Evolutionary conservation across 257 asterid species (phyloP).

Genomic region (Nicotiana undulata): DNA sequence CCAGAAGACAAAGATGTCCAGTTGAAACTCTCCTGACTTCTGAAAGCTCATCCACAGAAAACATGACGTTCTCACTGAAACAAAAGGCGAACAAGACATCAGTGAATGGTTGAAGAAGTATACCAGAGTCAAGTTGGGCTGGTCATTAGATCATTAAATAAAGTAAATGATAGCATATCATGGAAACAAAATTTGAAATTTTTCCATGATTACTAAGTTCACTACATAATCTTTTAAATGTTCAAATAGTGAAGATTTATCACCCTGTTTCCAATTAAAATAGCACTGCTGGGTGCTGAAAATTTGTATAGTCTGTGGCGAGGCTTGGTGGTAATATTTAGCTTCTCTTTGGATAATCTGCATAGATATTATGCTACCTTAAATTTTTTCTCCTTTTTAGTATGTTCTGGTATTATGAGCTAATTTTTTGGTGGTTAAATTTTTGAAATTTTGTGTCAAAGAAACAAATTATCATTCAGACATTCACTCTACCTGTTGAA

Average conservation of each 20-base stretch:
- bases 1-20: constrained; percentile 82
- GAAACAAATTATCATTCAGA: background rate
- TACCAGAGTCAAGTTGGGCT: background rate
- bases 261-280: background rate
- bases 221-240: background rate
- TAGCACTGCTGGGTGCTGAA: background rate
- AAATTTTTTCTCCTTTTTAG: background rate
- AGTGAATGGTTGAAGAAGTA: background rate
- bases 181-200: background rate
- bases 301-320: background rate
- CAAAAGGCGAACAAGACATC: constrained; percentile 1
- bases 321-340: background rate
- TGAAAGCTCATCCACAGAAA: constrained; percentile 62
- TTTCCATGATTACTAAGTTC: background rate
- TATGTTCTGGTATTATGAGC: background rate
- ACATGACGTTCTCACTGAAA: constrained; percentile 71
- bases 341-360: background rate
- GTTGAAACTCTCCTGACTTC: constrained; percentile 75
- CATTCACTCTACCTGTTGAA: background rate
- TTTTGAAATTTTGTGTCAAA: background rate
- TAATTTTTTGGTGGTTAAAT: background rate
- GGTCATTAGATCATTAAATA: background rate
- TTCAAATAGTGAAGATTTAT: background rate
- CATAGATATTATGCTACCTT: background rate
- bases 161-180: background rate